Evolutionary conservation across 257 asterid genomes (phyloP), one percentile per base, ranked within the genome.

Genomic region (Petunia axillaris): DNA sequence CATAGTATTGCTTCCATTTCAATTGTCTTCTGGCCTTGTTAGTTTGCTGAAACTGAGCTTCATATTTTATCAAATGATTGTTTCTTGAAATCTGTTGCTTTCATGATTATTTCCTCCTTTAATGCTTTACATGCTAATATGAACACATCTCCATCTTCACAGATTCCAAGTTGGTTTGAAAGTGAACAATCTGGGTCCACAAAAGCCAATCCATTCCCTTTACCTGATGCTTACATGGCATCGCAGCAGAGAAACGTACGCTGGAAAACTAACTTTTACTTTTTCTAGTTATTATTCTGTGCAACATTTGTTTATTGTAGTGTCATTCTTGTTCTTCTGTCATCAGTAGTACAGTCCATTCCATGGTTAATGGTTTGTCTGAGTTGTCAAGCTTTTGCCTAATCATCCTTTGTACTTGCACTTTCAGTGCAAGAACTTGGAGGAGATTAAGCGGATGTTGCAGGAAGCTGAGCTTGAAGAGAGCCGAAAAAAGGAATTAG

Each of bases 391-490:
- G 35, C 57, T 74, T 62, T 82, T 79, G 53, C 39, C 52, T 48
- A 60, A 57, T 79, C 41, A 40, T 63, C 48, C 4, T 81, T 55
- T 48, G 78, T 83, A 57, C 39, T 65, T 80, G 67, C 75, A 79
- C 75, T 84, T 88, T 39, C 91, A 93, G 98, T 82, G 70, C 59
- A 93, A 92, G 80, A 91, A 81, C 77, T 78, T 93, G 88, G 92
- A 64, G 80, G 99, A 92, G 87, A 87, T 91, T 82, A 91, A 92
- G 91, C 90, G 90, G 76, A 82, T 90, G 52, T 80, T 93, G 86
- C 89, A 85, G 90, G 99, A 92, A 83, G 84, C 92, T 85, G 90
- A 88, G 84, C 97, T 95, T 74, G 98, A 95, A 77, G 99, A 91
- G 67, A 90, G 84, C 89, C 86, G 93, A 87, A 95, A 93, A 89